These are phyloP conservation scores for Lathyrus sativus DNA, from an alignment of 306 rosid genomes.

Conservation along the genomic window DNA sequence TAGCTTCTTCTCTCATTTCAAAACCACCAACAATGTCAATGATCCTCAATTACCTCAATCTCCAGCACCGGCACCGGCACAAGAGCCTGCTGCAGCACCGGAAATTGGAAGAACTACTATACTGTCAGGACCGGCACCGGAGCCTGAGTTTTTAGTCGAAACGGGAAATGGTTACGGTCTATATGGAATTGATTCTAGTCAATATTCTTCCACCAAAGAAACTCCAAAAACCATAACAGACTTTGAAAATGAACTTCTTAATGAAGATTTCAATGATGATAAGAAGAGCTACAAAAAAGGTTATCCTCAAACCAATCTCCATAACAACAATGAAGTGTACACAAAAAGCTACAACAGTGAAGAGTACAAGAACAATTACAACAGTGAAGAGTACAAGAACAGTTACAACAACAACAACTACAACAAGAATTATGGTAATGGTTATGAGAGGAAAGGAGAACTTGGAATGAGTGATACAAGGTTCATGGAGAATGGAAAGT, in stretches of 20 bases:
- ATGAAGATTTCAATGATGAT: slow-evolving; percentile 38
- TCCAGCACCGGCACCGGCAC: slow-evolving; percentile 35
- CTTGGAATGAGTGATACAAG: slow-evolving; percentile 85
- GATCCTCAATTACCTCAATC: slow-evolving; percentile 35
- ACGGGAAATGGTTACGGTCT: slow-evolving; percentile 57
- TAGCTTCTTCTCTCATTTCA: slow-evolving; percentile 50
- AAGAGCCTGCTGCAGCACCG: neutral
- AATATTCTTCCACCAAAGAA: slow-evolving; percentile 37
- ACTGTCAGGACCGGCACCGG: slow-evolving; percentile 40
- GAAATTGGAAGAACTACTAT: slow-evolving; percentile 20
- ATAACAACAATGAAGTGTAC: slow-evolving; percentile 33
- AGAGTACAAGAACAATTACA: slow-evolving; percentile 26
- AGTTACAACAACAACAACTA: slow-evolving; percentile 33
- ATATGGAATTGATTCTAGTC: slow-evolving; percentile 44
- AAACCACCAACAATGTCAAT: slow-evolving; percentile 26
- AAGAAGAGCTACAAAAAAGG: slow-evolving; percentile 40
- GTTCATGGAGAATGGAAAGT: slow-evolving; percentile 63
- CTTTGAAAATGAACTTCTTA: slow-evolving; percentile 45
- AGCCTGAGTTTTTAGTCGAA: slow-evolving; percentile 44
- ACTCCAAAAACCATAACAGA: slow-evolving; percentile 43
- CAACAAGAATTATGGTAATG: slow-evolving; percentile 29
- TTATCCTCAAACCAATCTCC: slow-evolving; percentile 38
- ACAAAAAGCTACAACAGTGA: slow-evolving; percentile 8
- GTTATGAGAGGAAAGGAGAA: slow-evolving; percentile 50
- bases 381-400: slow-evolving; percentile 16